These are phyloP conservation scores for Metschnikowia chrysomelidarum DNA, from an alignment of 805 yeast species.

Conservation along the genomic window DNA sequence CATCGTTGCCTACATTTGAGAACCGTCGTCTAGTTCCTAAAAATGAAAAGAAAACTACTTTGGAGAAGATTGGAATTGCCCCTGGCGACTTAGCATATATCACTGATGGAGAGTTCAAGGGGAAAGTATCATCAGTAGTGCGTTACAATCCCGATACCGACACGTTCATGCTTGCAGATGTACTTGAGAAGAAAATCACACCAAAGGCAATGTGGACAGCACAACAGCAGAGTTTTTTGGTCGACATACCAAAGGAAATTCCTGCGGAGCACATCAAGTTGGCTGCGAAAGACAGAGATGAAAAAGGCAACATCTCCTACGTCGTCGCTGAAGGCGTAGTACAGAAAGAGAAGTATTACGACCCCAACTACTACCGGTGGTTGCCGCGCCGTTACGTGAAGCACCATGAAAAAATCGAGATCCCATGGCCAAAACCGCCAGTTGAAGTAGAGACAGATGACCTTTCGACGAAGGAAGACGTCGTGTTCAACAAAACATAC, in stretches of 20 bases:
- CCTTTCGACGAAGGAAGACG: conserved; percentile 54
- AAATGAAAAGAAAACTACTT: conserved; percentile 38
- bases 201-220: conserved; percentile 74
- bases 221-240: conserved; percentile 68
- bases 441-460: conserved; percentile 51
- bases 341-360: conserved; percentile 69
- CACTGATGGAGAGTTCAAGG: conserved; percentile 65
- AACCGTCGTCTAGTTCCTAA: conserved; percentile 20
- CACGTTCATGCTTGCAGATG: conserved; percentile 64
- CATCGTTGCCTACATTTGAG: conserved; percentile 37
- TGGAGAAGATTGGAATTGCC: conserved; percentile 58
- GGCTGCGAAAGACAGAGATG: conserved; percentile 74
- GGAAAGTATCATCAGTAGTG: conserved; percentile 68
- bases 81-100: conserved; percentile 80
- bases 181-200: conserved; percentile 61
- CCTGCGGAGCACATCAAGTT: conserved; percentile 62
- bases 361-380: conserved; percentile 66
- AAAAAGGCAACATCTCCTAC: conserved; percentile 58
- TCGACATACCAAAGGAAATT: conserved; percentile 65
- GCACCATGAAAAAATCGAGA: conserved; percentile 62
- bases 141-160: conserved; percentile 60
- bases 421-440: conserved; percentile 88
- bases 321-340: conserved; percentile 77
- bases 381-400: conserved; percentile 77
- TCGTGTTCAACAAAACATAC: conserved; percentile 69